A percentile compares a stretch with the other conserved stretches of the same genome.
Conservation (phyloP, 202 grass and related monocot genomes). For the Eragrostis tef region DNA sequence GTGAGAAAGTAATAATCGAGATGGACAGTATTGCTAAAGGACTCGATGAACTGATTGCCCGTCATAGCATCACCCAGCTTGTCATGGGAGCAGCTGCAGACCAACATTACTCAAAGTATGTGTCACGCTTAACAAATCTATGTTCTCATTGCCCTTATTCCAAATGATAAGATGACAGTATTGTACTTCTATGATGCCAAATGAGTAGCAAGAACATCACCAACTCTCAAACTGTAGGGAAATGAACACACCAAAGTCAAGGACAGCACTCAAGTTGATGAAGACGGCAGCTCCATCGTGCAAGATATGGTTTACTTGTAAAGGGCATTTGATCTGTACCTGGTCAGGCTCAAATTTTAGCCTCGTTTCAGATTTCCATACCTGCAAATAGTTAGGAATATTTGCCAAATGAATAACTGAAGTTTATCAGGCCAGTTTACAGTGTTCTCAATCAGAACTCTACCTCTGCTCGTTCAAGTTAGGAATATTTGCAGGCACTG, state of each 20-base stretch:
- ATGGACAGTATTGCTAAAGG: conserved; percentile 64
- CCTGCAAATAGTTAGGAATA: no score
- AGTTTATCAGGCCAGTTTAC: no score
- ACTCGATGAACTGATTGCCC: conserved; percentile 66
- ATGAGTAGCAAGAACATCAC: no score
- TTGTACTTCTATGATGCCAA: no score
- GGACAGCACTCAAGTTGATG: conserved; percentile 59
- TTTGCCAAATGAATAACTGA: no score
- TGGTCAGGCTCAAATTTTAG: conserved; percentile 45
- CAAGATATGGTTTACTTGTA: conserved; percentile 76
- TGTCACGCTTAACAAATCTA: conserved; percentile 7
- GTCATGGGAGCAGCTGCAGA: conserved; percentile 89
- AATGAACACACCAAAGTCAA: conserved; percentile 68
- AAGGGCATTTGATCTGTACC: conserved; percentile 61
- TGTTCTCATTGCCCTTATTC: neutral
- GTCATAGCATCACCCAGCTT: conserved; percentile 56
- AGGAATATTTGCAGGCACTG: neutral
- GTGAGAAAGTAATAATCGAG: conserved; percentile 64
- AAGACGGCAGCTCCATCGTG: conserved; percentile 58
- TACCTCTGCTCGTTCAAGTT: neutral
- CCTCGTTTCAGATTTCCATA: no score
- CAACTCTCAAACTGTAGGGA: conserved; percentile 41
- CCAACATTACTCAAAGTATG: conserved; percentile 74
- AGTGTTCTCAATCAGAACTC: neutral
- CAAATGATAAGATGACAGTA: neutral